Evolutionary conservation across 2,329 filamentous ascomycete species (phyloP), one percentile per base, ranked within the genome.

Genomic region (Clonostachys rhizophaga): DNA sequence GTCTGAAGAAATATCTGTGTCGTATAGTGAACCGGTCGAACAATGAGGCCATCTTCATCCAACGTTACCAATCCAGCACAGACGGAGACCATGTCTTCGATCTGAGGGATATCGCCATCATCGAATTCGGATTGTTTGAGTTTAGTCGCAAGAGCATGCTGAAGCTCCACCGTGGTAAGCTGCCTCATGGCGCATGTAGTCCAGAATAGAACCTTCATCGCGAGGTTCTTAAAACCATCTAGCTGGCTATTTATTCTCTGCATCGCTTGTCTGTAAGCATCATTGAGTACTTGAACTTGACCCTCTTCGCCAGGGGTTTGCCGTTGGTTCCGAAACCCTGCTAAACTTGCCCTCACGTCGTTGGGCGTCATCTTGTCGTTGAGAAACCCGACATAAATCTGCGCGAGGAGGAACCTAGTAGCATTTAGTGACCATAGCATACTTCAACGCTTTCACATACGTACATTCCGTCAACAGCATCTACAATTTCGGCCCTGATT

Each of bases 1-100:
- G 24, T 11, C 4, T 39, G 14, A 5, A 39, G 36, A n/a, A 39
- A 39, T n/a, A n/a, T 39, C 40, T 74, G 66, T 2, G 70, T 60
- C 0, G 72, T 75, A 46, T 71, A 69, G 50, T 76, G 71, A 5
- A 72, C 68, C 0, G 75, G 50, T 4, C 68, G 61, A 10, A 75
- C 55, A 33, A 66, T 56, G n/a, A 56, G 41, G 42, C 59, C 73
- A 37, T 66, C 51, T 40, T 65, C 48, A 34, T 75, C 68, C 5
- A 71, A 34, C 0, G 60, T 66, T 3, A 75, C 63, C 10, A 76
- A 46, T 1, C 71, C 71, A 34, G 61, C 63, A 48, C 70, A 75
- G 2, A 59, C 55, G 5, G 64, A 64, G 0, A 71, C 48, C 2
- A 72, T 48, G 3, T 63, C 55, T 6, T 64, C 57, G 2, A 66